Conservation (phyloP, 2,329 filamentous ascomycete genomes). For the Colletotrichum karsti region DNA sequence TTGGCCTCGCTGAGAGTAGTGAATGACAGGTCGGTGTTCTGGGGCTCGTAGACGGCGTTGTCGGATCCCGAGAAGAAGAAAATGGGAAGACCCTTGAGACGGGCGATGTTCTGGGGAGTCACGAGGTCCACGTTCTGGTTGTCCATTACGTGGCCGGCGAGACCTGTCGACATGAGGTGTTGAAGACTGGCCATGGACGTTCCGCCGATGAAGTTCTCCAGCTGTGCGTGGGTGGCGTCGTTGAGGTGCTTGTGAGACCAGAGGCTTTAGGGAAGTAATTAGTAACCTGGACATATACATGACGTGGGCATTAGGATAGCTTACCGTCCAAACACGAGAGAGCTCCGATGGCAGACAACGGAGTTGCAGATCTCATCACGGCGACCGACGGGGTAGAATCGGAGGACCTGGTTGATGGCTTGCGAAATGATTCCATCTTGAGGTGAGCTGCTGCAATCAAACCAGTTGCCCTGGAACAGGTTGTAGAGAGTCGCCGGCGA, state of each 20-base stretch:
- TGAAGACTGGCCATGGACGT: slow-evolving; percentile 66
- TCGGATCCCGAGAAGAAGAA: slow-evolving; percentile 31
- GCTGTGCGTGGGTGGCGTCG: slow-evolving; percentile 69
- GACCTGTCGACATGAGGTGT: slow-evolving; percentile 65
- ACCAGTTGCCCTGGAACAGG: slow-evolving; percentile 60
- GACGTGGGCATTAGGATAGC: neutral
- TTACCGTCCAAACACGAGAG: slow-evolving; percentile 67
- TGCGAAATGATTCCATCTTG: slow-evolving; percentile 59
- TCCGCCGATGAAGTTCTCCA: slow-evolving; percentile 69
- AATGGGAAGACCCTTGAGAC: slow-evolving; percentile 22
- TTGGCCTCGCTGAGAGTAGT: slow-evolving; percentile 32
- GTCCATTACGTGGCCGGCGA: slow-evolving; percentile 52
- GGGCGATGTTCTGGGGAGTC: slow-evolving; percentile 10
- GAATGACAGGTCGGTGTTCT: slow-evolving; percentile 35
- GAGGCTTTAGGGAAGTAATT: slow-evolving; percentile 11
- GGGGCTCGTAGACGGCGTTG: slow-evolving; percentile 33
- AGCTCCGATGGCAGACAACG: slow-evolving; percentile 67
- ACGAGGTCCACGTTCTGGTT: neutral
- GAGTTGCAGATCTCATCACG: slow-evolving; percentile 67
- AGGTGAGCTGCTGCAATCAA: slow-evolving; percentile 56
- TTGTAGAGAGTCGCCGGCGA: slow-evolving; percentile 59
- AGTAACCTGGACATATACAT: neutral
- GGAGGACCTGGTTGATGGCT: slow-evolving; percentile 61
- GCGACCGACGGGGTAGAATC: slow-evolving; percentile 62
- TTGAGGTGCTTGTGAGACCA: slow-evolving; percentile 74